phyloP scores from a whole-genome alignment of 371 early-diverging fungal genomes.

The Astathelohania contejeani region DNA sequence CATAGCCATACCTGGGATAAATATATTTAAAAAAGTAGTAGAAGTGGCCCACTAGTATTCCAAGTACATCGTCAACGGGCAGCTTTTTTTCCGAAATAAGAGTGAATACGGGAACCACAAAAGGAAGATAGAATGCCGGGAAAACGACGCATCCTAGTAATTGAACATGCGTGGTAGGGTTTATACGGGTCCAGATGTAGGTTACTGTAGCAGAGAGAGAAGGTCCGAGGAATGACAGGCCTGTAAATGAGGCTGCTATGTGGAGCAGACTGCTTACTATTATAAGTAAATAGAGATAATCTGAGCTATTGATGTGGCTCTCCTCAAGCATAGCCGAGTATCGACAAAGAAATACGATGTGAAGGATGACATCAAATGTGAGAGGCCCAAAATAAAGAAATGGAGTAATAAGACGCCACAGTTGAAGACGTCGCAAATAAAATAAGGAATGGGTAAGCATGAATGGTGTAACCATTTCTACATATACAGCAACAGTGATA shows the following conservation, averaged over 20 bases:
- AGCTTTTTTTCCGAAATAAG: conserved; percentile 35
- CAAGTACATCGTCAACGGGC: conserved; percentile 44
- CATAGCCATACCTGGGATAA: conserved; percentile 39
- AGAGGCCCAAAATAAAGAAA: conserved; percentile 50
- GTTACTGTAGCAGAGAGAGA: conserved; percentile 49
- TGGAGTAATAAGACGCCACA: conserved; percentile 45
- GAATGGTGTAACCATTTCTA: conserved; percentile 35
- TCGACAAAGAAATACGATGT: conserved; percentile 49
- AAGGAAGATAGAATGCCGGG: conserved; percentile 52
- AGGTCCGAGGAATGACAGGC: conserved; percentile 36
- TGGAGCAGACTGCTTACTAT: conserved; percentile 28
- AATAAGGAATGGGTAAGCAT: conserved; percentile 37
- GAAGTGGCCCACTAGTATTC: conserved; percentile 52
- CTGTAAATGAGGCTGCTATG: conserved; percentile 17
- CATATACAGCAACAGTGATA: conserved; percentile 29
- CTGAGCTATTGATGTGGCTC: conserved; percentile 36
- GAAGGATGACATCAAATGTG: conserved; percentile 43
- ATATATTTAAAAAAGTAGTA: conserved; percentile 48
- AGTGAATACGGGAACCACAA: conserved; percentile 48
- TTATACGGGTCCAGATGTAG: conserved; percentile 52
- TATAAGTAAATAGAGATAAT: conserved; percentile 48
- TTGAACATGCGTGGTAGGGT: conserved; percentile 49
- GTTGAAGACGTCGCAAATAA: conserved; percentile 41
- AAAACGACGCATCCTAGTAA: conserved; percentile 48
- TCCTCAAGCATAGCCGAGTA: conserved; percentile 52